Percentiles rank a stretch among this genome's conserved stretches.
Evolutionary conservation across 2,329 filamentous ascomycete species (phyloP).

Genomic region (Aspergillus niger): DNA sequence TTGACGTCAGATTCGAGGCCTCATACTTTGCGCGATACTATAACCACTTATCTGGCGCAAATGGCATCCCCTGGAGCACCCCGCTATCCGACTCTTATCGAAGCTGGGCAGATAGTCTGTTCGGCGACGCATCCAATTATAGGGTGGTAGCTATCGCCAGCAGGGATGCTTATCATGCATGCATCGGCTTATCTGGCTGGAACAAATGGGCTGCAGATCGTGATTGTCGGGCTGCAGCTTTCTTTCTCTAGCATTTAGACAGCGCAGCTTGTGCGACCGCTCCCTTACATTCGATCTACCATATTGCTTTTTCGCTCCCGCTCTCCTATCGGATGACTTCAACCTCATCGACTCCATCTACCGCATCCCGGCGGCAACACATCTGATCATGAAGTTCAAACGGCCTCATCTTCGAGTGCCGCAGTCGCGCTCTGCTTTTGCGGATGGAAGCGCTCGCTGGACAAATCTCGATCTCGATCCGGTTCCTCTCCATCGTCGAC

Average conservation of each 20-base stretch:
- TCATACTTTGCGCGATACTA: neutral
- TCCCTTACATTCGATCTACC: neutral
- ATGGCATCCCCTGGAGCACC: neutral
- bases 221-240: constrained; percentile 3
- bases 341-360: neutral
- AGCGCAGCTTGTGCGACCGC: constrained; percentile 1
- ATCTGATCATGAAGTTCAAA: constrained; percentile 31
- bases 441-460: constrained; percentile 46
- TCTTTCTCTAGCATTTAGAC: neutral
- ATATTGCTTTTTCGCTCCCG: neutral
- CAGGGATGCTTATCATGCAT: constrained; percentile 1
- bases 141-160: neutral
- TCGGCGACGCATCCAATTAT: constrained; percentile 2
- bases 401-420: constrained; percentile 47
- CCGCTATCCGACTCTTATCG: constrained; percentile 3
- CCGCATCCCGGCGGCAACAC: neutral
- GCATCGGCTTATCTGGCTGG: constrained; percentile 1
- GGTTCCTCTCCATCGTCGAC: constrained; percentile 45
- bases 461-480: constrained; percentile 56
- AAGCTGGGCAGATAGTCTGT: neutral
- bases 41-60: neutral
- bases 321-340: neutral
- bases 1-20: neutral
- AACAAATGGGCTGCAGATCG: neutral
- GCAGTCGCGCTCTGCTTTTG: constrained; percentile 50